A percentile compares a stretch with the other conserved stretches of the same genome.
Evolutionary conservation across 1,284 basidiomycete genomes (phyloP).

Genomic region (Agroathelia rolfsii): DNA sequence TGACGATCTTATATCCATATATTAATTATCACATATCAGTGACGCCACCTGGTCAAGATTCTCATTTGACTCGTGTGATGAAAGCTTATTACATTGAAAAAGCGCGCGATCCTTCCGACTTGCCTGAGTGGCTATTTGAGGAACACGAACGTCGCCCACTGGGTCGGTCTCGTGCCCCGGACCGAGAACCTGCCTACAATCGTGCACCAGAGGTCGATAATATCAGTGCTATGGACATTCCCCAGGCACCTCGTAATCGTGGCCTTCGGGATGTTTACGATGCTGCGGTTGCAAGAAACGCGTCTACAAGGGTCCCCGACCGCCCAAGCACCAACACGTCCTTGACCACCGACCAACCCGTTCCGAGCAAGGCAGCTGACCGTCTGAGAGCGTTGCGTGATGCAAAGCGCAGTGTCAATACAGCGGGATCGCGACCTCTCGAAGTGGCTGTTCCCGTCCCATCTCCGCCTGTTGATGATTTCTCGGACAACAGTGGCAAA

Average conservation of each 20-base stretch:
- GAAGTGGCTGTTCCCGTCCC: no score
- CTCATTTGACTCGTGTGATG: constrained; percentile 52
- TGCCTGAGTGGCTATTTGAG: constrained; percentile 61
- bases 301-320: constrained; percentile 7
- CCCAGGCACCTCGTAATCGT: constrained; percentile 12
- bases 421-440: no score
- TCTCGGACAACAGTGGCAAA: constrained; percentile 6
- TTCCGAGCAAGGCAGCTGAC: constrained; percentile 32
- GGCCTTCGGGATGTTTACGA: constrained; percentile 30
- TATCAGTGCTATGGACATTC: no score
- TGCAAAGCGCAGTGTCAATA: constrained; percentile 30
- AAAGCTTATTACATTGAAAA: constrained; percentile 58
- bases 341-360: constrained; percentile 11
- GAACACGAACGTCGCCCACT: constrained; percentile 38
- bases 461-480: constrained; percentile 9
- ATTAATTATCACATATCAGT: constrained; percentile 22
- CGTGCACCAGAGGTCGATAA: constrained; percentile 5
- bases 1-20: background rate
- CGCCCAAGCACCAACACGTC: constrained; percentile 4
- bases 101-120: constrained; percentile 43
- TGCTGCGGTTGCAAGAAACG: constrained; percentile 18
- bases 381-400: constrained; percentile 45
- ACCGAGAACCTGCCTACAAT: constrained; percentile 11
- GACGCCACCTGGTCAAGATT: constrained; percentile 49
- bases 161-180: no score